phyloP scores from a whole-genome alignment of 129 eudicot species.

The Escallonia herrerae region DNA sequence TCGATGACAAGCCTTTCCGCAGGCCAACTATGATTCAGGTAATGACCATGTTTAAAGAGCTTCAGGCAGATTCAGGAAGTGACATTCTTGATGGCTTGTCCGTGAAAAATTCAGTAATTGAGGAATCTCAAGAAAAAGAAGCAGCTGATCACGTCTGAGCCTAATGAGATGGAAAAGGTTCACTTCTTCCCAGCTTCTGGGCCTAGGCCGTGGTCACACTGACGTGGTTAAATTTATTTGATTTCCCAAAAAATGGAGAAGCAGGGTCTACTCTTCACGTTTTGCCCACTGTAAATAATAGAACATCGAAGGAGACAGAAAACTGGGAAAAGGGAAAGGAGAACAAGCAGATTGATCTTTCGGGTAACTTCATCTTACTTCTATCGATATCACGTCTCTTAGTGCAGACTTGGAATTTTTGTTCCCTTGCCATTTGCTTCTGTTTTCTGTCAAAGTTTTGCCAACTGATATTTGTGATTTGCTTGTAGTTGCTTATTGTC shows the following conservation, averaged over 20 bases:
- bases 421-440: conserved; percentile 28
- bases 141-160: conserved; percentile 24
- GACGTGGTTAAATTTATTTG: neutral
- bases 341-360: neutral
- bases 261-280: conserved; percentile 7
- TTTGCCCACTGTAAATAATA: conserved; percentile 40
- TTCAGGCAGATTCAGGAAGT: conserved; percentile 68
- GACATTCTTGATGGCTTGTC: conserved; percentile 82
- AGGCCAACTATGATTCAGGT: conserved; percentile 93
- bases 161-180: conserved; percentile 3
- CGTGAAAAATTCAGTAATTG: conserved; percentile 57
- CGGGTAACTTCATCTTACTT: neutral
- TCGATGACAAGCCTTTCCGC: conserved; percentile 60
- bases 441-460: conserved; percentile 52
- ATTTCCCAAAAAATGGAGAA: neutral
- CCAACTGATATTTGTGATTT: conserved; percentile 27
- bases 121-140: conserved; percentile 69
- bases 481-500: conserved; percentile 23
- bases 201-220: no score
- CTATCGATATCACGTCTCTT: neutral
- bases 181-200: neutral
- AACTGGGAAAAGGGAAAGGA: conserved; percentile 1
- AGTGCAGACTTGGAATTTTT: conserved; percentile 8
- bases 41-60: conserved; percentile 84
- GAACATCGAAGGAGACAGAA: conserved; percentile 17